phyloP scores from a whole-genome alignment of 352 stramenopile species.

The Peronospora farinosa region DNA sequence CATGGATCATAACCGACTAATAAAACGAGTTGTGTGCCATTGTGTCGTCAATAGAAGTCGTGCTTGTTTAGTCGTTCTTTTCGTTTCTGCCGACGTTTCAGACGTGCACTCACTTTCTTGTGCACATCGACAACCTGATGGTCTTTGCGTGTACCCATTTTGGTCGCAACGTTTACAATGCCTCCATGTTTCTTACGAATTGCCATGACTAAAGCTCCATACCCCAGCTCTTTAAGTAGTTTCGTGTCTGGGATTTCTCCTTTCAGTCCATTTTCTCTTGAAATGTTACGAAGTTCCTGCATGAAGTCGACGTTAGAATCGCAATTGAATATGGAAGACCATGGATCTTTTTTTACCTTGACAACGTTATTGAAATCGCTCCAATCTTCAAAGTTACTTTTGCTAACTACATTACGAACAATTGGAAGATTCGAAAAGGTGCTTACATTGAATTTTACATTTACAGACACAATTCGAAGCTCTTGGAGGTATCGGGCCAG shows the following conservation, averaged over 20 bases:
- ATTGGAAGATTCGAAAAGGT: neutral
- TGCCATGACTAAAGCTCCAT: conserved; percentile 52
- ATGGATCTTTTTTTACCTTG: conserved; percentile 40
- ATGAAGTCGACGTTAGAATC: conserved; percentile 5
- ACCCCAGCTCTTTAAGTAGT: conserved; percentile 59
- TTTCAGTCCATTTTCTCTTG: conserved; percentile 36
- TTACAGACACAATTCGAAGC: conserved; percentile 7
- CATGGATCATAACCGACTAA: conserved; percentile 23
- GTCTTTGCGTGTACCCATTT: conserved; percentile 42
- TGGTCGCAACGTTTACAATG: conserved; percentile 50
- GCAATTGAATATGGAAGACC: neutral
- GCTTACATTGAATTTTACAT: conserved; percentile 2
- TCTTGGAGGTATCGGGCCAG: conserved; percentile 20
- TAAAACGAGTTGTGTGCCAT: neutral
- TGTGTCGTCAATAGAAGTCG: conserved; percentile 49
- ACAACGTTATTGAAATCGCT: conserved; percentile 55
- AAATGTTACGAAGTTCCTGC: conserved; percentile 62
- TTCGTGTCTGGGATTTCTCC: conserved; percentile 58
- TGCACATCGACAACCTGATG: conserved; percentile 46
- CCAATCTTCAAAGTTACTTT: conserved; percentile 30
- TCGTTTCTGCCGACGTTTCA: conserved; percentile 60
- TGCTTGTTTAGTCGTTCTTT: conserved; percentile 49
- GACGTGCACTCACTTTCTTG: conserved; percentile 56
- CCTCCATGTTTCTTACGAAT: conserved; percentile 83
- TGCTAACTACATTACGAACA: conserved; percentile 10